These are phyloP conservation scores for Talaromyces sp. DNA, from an alignment of 2,329 filamentous ascomycete genomes.

Conservation along the genomic window DNA sequence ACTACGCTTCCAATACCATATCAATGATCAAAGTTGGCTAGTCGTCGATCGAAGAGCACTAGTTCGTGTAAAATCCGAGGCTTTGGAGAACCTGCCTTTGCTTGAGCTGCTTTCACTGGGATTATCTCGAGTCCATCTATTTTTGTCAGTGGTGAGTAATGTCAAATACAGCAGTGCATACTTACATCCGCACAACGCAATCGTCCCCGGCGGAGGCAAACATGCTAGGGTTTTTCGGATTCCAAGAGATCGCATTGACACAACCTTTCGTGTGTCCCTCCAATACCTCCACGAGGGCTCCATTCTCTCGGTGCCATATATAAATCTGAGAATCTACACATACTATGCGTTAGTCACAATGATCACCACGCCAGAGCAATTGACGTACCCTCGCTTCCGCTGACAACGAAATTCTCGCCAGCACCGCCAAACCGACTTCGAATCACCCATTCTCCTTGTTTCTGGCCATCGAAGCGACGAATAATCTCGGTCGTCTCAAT, in stretches of 20 bases:
- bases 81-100: constrained; percentile 30
- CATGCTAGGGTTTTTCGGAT: constrained; percentile 74
- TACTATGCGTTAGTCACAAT: neutral
- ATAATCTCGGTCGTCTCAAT: constrained; percentile 69
- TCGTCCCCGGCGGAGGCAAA: constrained; percentile 93
- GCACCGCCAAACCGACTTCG: constrained; percentile 83
- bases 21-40: constrained; percentile 23
- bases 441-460: constrained; percentile 74
- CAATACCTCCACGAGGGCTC: constrained; percentile 70
- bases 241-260: constrained; percentile 88
- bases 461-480: constrained; percentile 71
- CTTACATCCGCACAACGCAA: constrained; percentile 78
- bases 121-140: constrained; percentile 38
- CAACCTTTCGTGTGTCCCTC: constrained; percentile 69
- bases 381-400: constrained; percentile 77
- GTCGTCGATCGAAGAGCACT: constrained; percentile 43
- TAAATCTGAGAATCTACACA: constrained; percentile 64
- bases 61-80: constrained; percentile 37
- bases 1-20: neutral
- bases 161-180: constrained; percentile 19
- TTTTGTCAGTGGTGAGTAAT: neutral
- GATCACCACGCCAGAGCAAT: neutral
- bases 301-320: constrained; percentile 88
- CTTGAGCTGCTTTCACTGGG: constrained; percentile 24
- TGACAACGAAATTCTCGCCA: constrained; percentile 85